Conservation (phyloP, 805 yeast species). For the Candida palmyrensis region DNA sequence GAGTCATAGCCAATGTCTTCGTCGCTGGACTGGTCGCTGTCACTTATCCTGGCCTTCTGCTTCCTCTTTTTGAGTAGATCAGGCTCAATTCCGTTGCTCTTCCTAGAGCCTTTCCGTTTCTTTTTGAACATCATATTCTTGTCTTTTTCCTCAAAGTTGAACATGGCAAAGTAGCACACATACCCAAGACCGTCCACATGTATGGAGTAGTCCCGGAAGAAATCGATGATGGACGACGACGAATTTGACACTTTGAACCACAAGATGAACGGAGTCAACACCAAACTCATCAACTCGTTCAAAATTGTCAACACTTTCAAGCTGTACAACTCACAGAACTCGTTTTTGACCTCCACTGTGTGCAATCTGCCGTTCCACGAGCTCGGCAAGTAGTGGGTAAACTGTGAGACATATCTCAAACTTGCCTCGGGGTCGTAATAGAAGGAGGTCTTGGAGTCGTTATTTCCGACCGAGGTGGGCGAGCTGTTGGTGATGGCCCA, state of each 20-base stretch:
- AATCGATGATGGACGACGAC: constrained; percentile 77
- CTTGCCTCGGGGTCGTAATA: constrained; percentile 94
- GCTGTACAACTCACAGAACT: constrained; percentile 75
- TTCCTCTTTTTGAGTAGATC: constrained; percentile 9
- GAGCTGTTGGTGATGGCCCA: constrained; percentile 63
- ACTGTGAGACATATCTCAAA: constrained; percentile 72
- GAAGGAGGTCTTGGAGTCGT: constrained; percentile 17
- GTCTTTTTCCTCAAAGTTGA: constrained; percentile 64
- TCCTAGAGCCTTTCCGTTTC: constrained; percentile 9
- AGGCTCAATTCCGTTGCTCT: constrained; percentile 12
- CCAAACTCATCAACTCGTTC: constrained; percentile 75
- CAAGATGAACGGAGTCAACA: constrained; percentile 83
- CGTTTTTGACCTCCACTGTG: constrained; percentile 75
- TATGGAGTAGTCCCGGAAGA: constrained; percentile 82
- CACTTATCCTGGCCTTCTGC: constrained; percentile 11
- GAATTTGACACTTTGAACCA: constrained; percentile 77
- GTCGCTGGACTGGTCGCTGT: constrained; percentile 17
- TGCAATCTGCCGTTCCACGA: constrained; percentile 85
- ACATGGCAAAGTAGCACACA: constrained; percentile 92
- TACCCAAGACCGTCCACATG: constrained; percentile 94
- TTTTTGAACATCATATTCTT: constrained; percentile 36
- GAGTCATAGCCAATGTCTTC: constrained; percentile 29
- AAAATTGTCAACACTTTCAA: constrained; percentile 64
- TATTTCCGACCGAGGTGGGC: constrained; percentile 3
- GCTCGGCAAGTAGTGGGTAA: constrained; percentile 85